phyloP scores from a whole-genome alignment of 2,329 filamentous ascomycete species.

The Iodosphaeria phyllophila region DNA sequence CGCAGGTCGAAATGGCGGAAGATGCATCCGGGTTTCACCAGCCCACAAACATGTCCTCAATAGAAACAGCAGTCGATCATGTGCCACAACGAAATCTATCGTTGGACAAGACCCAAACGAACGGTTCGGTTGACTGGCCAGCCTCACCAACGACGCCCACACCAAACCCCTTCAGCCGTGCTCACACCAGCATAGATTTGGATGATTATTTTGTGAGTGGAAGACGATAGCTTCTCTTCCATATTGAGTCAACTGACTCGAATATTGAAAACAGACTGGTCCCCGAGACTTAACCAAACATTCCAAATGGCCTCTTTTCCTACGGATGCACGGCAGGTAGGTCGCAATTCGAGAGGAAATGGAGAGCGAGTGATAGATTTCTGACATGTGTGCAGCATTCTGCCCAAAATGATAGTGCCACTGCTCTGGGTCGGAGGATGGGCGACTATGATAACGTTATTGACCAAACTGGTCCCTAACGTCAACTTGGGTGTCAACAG shows the following conservation, averaged over 20 bases:
- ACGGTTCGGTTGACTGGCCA: too few relatives aligned
- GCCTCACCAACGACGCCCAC: constrained; percentile 7
- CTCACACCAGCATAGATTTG: constrained; percentile 17
- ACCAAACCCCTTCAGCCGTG: constrained; percentile 14
- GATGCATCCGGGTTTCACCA: too few relatives aligned
- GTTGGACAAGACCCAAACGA: too few relatives aligned
- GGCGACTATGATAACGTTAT: constrained; percentile 45
- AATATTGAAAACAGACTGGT: constrained; percentile 18
- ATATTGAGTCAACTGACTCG: neutral
- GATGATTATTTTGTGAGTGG: constrained; percentile 25
- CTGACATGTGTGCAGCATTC: too few relatives aligned
- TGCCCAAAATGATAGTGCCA: constrained; percentile 59
- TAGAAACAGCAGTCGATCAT: too few relatives aligned
- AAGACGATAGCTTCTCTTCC: neutral
- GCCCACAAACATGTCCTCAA: too few relatives aligned
- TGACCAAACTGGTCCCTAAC: constrained; percentile 25
- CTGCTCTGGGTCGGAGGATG: constrained; percentile 43
- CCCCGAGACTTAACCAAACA: constrained; percentile 55
- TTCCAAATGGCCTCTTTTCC: constrained; percentile 62
- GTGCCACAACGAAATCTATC: too few relatives aligned
- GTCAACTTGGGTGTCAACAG: constrained; percentile 34
- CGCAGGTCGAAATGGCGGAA: too few relatives aligned
- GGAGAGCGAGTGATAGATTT: too few relatives aligned
- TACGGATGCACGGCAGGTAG: constrained; percentile 65
- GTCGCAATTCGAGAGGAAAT: too few relatives aligned